Evolutionary conservation across 202 grass and related monocot species (phyloP).

Genomic region (Elaeis oleifera): DNA sequence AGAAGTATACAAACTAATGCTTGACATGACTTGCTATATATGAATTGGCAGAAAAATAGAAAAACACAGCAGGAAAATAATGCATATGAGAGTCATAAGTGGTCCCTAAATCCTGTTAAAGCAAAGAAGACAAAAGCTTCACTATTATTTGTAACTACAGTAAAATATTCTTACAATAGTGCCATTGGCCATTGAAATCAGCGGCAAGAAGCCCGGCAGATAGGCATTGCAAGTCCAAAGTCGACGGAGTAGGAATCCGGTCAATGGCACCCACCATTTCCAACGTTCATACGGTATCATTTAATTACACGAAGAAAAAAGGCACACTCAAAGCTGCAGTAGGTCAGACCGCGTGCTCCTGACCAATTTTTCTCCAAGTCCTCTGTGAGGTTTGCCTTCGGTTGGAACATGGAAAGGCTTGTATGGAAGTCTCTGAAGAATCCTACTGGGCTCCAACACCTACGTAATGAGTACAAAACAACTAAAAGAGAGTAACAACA

Average conservation of each 20-base stretch:
- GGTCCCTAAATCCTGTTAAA: too few species aligned
- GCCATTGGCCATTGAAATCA: not conserved
- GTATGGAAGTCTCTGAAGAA: not conserved
- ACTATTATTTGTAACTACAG: too few species aligned
- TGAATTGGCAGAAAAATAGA: too few species aligned
- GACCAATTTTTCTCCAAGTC: not conserved
- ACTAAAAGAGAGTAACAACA: not conserved
- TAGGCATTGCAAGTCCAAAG: not conserved
- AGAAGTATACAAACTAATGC: too few species aligned
- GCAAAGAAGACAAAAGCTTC: too few species aligned
- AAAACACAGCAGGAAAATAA: too few species aligned
- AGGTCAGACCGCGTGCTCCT: not conserved
- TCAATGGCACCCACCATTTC: not conserved
- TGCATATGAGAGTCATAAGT: too few species aligned
- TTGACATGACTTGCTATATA: too few species aligned
- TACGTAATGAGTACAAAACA: not conserved
- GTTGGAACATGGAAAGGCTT: not conserved
- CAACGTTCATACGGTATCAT: constrained; percentile 1
- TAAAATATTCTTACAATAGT: not conserved
- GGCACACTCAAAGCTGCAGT: not conserved
- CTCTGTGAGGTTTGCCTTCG: not conserved
- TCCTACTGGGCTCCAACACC: not conserved
- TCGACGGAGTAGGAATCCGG: not conserved
- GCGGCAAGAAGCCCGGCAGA: not conserved
- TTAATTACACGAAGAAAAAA: not conserved